Evolutionary conservation across 192 early-diverging fungal genomes (phyloP).

Genomic region (Coemansia sp.): DNA sequence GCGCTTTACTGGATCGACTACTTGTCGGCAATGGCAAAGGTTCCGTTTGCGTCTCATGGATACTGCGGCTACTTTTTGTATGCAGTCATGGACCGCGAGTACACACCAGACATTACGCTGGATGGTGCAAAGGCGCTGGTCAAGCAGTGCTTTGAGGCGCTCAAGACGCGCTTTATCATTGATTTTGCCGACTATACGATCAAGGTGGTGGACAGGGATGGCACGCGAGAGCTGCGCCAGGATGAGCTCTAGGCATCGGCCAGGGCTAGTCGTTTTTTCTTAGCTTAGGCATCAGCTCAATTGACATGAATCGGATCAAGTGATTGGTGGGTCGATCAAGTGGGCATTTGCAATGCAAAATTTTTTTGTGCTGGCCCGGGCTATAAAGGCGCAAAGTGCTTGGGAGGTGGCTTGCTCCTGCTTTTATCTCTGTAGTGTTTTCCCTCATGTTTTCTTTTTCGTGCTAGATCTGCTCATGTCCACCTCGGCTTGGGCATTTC

Average conservation of each 20-base stretch:
- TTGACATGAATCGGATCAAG: not conserved
- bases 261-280: not conserved
- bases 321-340: not conserved
- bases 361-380: not conserved
- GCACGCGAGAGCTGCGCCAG: slow-evolving; percentile 56
- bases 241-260: not conserved
- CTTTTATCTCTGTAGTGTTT: not conserved
- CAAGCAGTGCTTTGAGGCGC: slow-evolving; percentile 77
- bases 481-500: not conserved
- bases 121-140: slow-evolving; percentile 85
- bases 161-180: slow-evolving; percentile 81
- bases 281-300: not conserved
- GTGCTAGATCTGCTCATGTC: not conserved
- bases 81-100: slow-evolving; percentile 92
- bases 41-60: slow-evolving; percentile 88
- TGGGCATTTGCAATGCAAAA: not conserved
- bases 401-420: not conserved
- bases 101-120: slow-evolving; percentile 72
- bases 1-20: slow-evolving; percentile 94
- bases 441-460: not conserved
- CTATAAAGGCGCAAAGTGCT: not conserved
- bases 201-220: slow-evolving; percentile 86
- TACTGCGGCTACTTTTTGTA: slow-evolving; percentile 88
- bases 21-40: slow-evolving; percentile 69
- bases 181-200: slow-evolving; percentile 80